Conservation (phyloP, 192 early-diverging fungal species). For the Coemansia sp. region DNA sequence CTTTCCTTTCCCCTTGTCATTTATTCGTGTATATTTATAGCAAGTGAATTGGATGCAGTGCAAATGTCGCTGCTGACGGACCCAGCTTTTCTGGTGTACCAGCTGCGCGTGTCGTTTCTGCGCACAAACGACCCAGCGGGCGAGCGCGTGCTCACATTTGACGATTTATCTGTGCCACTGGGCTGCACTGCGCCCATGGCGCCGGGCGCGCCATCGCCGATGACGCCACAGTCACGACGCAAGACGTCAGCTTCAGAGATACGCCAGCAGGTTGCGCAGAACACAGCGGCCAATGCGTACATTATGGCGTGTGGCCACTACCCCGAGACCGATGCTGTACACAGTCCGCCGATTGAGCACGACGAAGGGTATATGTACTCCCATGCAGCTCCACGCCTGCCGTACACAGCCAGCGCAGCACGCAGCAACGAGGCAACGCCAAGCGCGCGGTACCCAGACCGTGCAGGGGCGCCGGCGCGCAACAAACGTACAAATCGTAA, state of each 20-base stretch:
- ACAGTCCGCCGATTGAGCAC: conserved; percentile 37
- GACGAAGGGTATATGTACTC: conserved; percentile 32
- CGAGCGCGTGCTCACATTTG: conserved; percentile 71
- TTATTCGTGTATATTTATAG: neutral
- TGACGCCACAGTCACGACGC: conserved; percentile 32
- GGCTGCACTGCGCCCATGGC: neutral
- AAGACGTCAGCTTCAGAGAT: conserved; percentile 46
- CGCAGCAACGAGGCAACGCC: conserved; percentile 13
- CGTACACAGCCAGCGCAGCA: conserved; percentile 3
- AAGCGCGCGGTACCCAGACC: conserved; percentile 23
- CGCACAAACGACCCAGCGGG: conserved; percentile 68
- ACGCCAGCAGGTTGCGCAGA: conserved; percentile 42
- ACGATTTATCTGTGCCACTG: conserved; percentile 37
- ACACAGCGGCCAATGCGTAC: conserved; percentile 47
- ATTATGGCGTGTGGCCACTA: conserved; percentile 47
- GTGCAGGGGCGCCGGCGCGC: conserved; percentile 9
- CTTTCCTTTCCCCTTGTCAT: neutral
- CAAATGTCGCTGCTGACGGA: conserved; percentile 69
- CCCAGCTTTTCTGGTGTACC: conserved; percentile 71
- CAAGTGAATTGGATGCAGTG: neutral
- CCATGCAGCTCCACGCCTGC: conserved; percentile 18
- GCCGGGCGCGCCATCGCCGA: conserved; percentile 24
- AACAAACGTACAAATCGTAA: conserved; percentile 34
- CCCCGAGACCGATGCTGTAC: conserved; percentile 40
- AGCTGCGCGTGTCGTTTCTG: conserved; percentile 71